phyloP scores from a whole-genome alignment of 139 green algal species.

The Asterochloris erici region DNA sequence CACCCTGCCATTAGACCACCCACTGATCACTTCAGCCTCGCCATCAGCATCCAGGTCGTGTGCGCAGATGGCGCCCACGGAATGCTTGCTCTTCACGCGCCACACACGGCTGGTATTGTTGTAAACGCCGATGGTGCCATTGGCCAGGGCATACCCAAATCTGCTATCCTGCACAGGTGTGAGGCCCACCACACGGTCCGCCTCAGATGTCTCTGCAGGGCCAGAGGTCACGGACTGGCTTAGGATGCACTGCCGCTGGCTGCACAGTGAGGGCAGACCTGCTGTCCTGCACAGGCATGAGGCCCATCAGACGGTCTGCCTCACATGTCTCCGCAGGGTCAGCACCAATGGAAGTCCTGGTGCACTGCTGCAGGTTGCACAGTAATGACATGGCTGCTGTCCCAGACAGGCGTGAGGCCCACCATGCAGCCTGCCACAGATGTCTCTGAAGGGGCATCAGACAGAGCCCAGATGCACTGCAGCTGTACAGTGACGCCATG shows the following conservation, averaged over 20 bases:
- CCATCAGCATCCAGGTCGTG: constrained; percentile 72
- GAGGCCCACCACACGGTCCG: constrained; percentile 55
- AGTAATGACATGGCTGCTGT: constrained; percentile 28
- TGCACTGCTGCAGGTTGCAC: no score
- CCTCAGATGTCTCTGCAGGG: constrained; percentile 51
- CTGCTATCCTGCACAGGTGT: constrained; percentile 21
- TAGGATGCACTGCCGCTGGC: no score
- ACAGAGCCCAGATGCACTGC: no score
- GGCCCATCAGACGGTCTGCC: constrained; percentile 51
- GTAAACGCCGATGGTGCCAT: constrained; percentile 72
- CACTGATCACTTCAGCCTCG: constrained; percentile 61
- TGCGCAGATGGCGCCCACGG: constrained; percentile 37
- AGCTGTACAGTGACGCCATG: no score
- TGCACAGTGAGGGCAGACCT: no score
- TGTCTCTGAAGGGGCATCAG: no score
- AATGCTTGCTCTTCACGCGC: constrained; percentile 77
- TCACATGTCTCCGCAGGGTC: constrained; percentile 45
- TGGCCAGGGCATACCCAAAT: constrained; percentile 66
- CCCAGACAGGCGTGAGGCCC: constrained; percentile 33
- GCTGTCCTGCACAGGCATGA: constrained; percentile 31
- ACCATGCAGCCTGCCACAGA: constrained; percentile 47
- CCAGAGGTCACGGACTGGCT: no score
- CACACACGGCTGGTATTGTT: constrained; percentile 49
- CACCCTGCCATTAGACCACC: constrained; percentile 77
- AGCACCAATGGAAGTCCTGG: background rate